Evolutionary conservation across 23 red algal genomes (phyloP).

Genomic region (Gracilaria domingensis): DNA sequence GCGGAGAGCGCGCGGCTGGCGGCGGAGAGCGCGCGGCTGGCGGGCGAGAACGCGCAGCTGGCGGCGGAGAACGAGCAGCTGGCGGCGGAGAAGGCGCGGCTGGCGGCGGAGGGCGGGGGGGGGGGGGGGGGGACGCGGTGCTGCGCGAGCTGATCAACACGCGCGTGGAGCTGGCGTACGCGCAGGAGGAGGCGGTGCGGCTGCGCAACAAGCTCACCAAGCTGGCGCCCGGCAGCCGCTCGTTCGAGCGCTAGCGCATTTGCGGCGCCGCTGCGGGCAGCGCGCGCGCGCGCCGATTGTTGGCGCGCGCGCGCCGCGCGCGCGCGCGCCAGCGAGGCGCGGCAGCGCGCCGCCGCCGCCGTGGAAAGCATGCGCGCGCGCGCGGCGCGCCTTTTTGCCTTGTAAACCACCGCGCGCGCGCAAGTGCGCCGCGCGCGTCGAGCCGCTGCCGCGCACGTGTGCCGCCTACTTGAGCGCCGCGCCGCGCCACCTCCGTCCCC

Average conservation of each 20-base stretch:
- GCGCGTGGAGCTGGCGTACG: slow-evolving; percentile 46
- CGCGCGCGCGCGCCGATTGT: too few relatives aligned
- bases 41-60: slow-evolving; percentile 21
- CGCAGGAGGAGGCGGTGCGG: slow-evolving; percentile 64
- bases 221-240: slow-evolving; percentile 35
- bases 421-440: too few relatives aligned
- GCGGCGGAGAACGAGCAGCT: slow-evolving; percentile 15
- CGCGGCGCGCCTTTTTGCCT: too few relatives aligned
- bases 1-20: slow-evolving; percentile 12
- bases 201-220: slow-evolving; percentile 69
- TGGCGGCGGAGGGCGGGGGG: not conserved
- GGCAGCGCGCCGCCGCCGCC: too few relatives aligned
- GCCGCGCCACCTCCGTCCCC: too few relatives aligned
- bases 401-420: too few relatives aligned
- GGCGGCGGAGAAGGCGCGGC: slow-evolving; percentile 3
- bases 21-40: not conserved
- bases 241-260: slow-evolving; percentile 40
- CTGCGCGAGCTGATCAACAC: slow-evolving; percentile 55
- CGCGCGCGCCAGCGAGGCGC: too few relatives aligned
- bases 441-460: too few relatives aligned
- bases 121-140: slow-evolving; percentile 18
- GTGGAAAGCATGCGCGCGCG: too few relatives aligned
- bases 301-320: too few relatives aligned
- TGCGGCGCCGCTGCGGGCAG: too few relatives aligned
- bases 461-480: too few relatives aligned